Evolutionary conservation across 1,284 basidiomycete species (phyloP), one percentile per base, ranked within the genome.

Genomic region (Moesziomyces sp.): DNA sequence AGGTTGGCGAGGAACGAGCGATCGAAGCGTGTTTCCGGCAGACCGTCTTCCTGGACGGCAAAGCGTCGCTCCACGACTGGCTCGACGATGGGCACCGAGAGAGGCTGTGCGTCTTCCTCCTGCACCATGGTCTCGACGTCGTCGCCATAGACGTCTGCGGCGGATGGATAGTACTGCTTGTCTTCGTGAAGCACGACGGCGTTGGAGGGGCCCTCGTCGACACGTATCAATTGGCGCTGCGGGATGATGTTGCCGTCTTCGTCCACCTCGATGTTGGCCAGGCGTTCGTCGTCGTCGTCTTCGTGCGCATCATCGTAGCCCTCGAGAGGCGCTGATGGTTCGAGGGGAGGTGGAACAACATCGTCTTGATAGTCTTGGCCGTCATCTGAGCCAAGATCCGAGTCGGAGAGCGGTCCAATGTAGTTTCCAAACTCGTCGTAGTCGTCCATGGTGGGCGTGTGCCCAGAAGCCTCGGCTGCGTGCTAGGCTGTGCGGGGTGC

Each of bases 41-140:
- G 57, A 3, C 71, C 75, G 21, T 70, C 40, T 48, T 81, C 82
- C 47, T 82, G 71, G 11, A 98, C 93, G 84, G 75, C 79, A 92
- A 99, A 55, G 92, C 89, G 71, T 92, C 97, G 86, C 89, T 91
- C 90, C 93, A 97, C 97, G 73, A 99, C 89, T 23, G 97, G 97
- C 38, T 94, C 94, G 68, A 99, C 88, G 74, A 99, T 96, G 40
- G 97, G 97, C 82, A 99, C 94, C 3, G 93, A 89, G 8, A 99
- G 88, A 9, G 93, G 94, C 84, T 99, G 97, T 4, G 93, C 90
- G 82, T 99, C 97, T 86, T 99, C 97, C 85, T 99, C 97, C 85
- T 99, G 95, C 1, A 99, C 97, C 80, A 99, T 86, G 1, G 96
- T 92, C 86, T 99, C 96, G 23, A 99, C 96, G 62, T 91, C 96